Evolutionary conservation across 2,329 filamentous ascomycete genomes (phyloP), one percentile per base, ranked within the genome.

Genomic region (Paracorniculantispora psalliotae): DNA sequence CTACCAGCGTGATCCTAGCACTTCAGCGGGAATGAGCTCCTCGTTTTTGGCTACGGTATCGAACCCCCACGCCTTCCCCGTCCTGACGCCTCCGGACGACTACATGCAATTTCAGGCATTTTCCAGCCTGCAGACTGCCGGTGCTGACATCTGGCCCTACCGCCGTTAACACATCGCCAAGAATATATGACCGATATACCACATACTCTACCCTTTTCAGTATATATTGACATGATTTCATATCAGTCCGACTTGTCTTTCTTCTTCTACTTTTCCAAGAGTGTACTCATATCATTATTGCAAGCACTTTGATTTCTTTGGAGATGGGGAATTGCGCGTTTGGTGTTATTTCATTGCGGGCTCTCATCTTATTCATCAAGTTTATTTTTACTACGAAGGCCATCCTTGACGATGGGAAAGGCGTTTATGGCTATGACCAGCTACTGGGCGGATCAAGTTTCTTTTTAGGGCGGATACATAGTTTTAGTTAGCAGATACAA

Each of bases 81-180:
- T 51, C 9, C 44, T 60, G 12, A 56, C 59, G 8, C 52, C 51
- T 13, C 52, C 59, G 9, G 59, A 60, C 28, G 59, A 60, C 3
- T 61, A 57, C 41, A 52, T 55, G 53, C 59, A 56, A 19, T 57
- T 53, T 21, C 37, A 61, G 23, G 59, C 39, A 9, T 61, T 48
- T 13, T 17, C 53, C 19, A 15, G 41, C 23, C n/a, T 61, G 13
- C 47, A 48, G 21, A 49, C 48, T 43, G 37, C 30, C 8, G 48
- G 43, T 4, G 23, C 53, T 26, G 59, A 57, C n/a, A 19, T 53
- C 30, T 61, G 59, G 59, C 59, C 56, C 17, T 61, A 61, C 43
- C 53, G 35, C 41, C 52, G 59, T 28, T 60, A 60, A 39, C 35
- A 4, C n/a, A 17, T 5, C 43, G 17, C 35, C 25, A 25, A 17